phyloP scores from a whole-genome alignment of 2,329 filamentous ascomycete genomes.

The Cercospora sojina region DNA sequence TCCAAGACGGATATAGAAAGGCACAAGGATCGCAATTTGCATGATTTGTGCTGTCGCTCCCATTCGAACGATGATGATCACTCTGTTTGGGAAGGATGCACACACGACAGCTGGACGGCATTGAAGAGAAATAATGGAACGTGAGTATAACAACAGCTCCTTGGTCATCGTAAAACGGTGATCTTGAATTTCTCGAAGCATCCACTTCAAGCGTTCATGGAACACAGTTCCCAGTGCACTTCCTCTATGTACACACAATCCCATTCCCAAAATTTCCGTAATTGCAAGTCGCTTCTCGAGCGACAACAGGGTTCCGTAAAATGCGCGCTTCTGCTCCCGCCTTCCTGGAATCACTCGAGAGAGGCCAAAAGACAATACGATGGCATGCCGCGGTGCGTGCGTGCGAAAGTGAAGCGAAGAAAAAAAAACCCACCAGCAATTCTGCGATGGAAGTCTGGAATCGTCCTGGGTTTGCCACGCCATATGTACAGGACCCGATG shows the following conservation, averaged over 20 bases:
- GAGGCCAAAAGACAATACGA: neutral
- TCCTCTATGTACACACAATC: neutral
- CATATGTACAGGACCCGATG: slow-evolving; percentile 1
- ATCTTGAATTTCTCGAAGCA: too few relatives aligned
- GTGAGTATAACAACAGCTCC: too few relatives aligned
- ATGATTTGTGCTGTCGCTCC: too few relatives aligned
- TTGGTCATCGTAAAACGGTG: too few relatives aligned
- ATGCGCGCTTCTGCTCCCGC: neutral
- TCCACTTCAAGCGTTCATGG: too few relatives aligned
- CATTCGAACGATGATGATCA: too few relatives aligned
- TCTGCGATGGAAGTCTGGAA: neutral
- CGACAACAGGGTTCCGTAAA: neutral
- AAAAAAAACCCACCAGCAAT: neutral
- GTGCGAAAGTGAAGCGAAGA: too few relatives aligned
- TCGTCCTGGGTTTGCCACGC: slow-evolving; percentile 1
- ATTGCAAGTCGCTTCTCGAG: neutral
- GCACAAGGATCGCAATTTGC: neutral
- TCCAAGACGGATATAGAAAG: neutral
- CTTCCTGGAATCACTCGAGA: neutral
- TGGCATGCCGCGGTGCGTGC: neutral
- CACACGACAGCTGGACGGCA: too few relatives aligned
- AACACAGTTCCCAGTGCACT: neutral
- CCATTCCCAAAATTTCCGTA: neutral
- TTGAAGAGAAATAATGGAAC: too few relatives aligned
- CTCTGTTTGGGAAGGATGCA: too few relatives aligned